Evolutionary conservation across 2,329 filamentous ascomycete species (phyloP), one percentile per base, ranked within the genome.

Genomic region (Clonostachys chloroleuca): DNA sequence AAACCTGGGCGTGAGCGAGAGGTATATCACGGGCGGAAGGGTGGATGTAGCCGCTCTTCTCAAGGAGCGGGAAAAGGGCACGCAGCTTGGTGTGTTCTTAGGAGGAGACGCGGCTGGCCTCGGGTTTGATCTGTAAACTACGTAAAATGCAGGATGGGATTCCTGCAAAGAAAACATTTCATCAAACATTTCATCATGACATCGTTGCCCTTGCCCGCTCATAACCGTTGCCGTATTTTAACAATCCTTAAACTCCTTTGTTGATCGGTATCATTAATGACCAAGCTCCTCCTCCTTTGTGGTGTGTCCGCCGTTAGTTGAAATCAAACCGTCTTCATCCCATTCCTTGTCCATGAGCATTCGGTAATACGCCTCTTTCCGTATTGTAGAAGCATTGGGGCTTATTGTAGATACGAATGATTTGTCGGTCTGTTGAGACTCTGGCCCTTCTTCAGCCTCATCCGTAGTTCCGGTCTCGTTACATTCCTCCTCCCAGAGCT

Each of bases 1-100:
- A 47, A 96, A 96, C 59, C 77, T 90, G 14, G 92, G 92, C 7
- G 89, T 96, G 24, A 95, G 89, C 59, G 89, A 92, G 69, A 80
- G 78, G 58, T 97, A 96, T 65, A 73, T 96, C 51, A 89, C 90
- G 0, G 80, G 82, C n/a, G 89, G 90, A 0, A 74, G 80, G n/a
- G 81, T 96, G n/a, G 87, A 96, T 68, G 75, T 96, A 6, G 85
- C 85, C 45, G 77, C 89, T 56, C 64, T 96, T 59, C 57, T 86
- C 47, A 75, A 70, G 47, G 81, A 81, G n/a, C 77, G 74, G 37
- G 76, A 78, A 35, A 81, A 82, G 51, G 61, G 60, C 24, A 1
- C 63, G 61, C 1, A 34, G 40, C 39, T 35, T 5, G 48, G 50
- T 12, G 44, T 69, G 13, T 69, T 69, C 39, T 39, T 69, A 24